phyloP scores from a whole-genome alignment of 1,284 basidiomycete genomes.

The Boletus albobrunnescens region DNA sequence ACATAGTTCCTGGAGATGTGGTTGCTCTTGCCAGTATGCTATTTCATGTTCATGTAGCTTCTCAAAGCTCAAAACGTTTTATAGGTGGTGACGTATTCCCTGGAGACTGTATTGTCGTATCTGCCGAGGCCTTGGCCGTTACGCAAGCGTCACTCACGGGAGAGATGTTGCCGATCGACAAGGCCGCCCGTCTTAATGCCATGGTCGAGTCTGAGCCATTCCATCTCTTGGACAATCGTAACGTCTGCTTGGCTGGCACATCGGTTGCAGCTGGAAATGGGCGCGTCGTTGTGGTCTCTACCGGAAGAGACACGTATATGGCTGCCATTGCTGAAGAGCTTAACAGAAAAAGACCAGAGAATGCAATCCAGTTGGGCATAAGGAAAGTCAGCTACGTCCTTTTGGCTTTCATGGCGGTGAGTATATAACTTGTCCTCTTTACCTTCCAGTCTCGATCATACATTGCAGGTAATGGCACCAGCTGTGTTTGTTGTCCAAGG shows the following conservation, averaged over 20 bases:
- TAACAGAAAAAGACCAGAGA: slow-evolving; percentile 30
- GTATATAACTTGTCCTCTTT: not conserved
- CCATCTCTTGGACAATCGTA: slow-evolving; percentile 28
- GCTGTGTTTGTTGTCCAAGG: slow-evolving; percentile 30
- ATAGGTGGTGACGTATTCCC: slow-evolving; percentile 32
- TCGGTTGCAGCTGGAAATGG: slow-evolving; percentile 31
- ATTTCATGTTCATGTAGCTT: not conserved
- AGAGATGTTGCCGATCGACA: slow-evolving; percentile 31
- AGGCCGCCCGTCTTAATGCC: slow-evolving; percentile 15
- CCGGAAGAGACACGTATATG: slow-evolving; percentile 33
- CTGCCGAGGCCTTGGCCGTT: slow-evolving; percentile 29
- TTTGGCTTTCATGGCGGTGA: slow-evolving; percentile 30
- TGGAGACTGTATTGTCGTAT: slow-evolving; percentile 32
- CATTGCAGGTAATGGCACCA: slow-evolving; percentile 28
- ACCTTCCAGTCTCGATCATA: not conserved
- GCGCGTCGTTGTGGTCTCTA: slow-evolving; percentile 30
- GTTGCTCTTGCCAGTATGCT: slow-evolving; percentile 29
- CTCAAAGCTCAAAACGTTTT: not conserved
- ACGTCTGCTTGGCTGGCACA: slow-evolving; percentile 32
- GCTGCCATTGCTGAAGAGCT: slow-evolving; percentile 33
- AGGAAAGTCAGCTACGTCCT: slow-evolving; percentile 34
- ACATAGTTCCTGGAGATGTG: slow-evolving; percentile 30
- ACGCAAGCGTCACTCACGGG: slow-evolving; percentile 33
- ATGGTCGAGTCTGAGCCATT: slow-evolving; percentile 20
- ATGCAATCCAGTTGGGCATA: slow-evolving; percentile 29